Base-by-base conservation (phyloP, 2,329 filamentous ascomycete genomes). In the Chalaropsis thielavioides region DNA sequence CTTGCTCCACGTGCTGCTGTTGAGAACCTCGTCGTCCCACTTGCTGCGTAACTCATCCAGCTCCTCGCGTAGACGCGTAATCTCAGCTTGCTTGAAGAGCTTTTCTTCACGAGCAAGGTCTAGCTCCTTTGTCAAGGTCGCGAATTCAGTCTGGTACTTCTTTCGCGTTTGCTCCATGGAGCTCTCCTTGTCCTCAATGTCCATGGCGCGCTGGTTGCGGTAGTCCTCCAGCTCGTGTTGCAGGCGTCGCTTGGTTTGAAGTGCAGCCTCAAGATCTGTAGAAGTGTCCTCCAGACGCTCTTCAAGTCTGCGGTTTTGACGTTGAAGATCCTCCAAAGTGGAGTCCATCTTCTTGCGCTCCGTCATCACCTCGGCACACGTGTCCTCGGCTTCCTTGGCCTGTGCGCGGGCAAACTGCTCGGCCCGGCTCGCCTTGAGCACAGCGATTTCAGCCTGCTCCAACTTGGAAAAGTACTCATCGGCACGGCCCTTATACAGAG, bases 161-260 rank as follows among this genome's bases (percentile, higher is more conserved):
- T 92, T 94, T 71, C 92, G 85, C 54, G 92, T 96, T 75, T 97
- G 92, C 76, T 99, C 94, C 83, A 96, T 89, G 69, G 89, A 94
- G 10, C 87, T 87, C 75, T 97, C 92, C 74, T 94, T 96, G 75
- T 99, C 92, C 75, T 97, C 94, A 65, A 97, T 89, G 71, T 97
- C 94, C 75, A 95, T 95, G 66, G 92, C 92, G 59, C 92, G 85
- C 75, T 96, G 92, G 72, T 87, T 95, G 67, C 94, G 86, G 78
- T 97, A 99, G 75, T 99, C 92, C 75, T 97, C 92, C 2, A 99
- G 86, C 77, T 99, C 92, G 72, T 97, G 92, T 74, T 99, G 92
- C 27, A 97, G 85, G 67, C 92, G 85, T 76, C 92, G 95, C 81
- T 96, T 96, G 22, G 90, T 85, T 76, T 96, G 92, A 19, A 90